Evolutionary conservation across 257 asterid genomes (phyloP).

Genomic region (Salvia rosmarinus): DNA sequence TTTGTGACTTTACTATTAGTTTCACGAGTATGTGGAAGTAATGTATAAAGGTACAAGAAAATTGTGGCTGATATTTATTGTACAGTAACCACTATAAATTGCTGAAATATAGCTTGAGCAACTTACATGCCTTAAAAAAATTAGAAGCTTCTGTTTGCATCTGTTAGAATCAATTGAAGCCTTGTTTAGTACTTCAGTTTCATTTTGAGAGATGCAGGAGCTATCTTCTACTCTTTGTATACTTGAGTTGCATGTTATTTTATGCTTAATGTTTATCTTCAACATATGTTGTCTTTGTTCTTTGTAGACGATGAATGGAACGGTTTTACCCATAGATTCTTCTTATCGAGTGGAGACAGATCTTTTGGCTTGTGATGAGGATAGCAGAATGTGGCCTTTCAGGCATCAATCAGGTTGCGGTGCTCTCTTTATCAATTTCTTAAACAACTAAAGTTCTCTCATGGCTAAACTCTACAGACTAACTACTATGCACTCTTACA

Average conservation of each 20-base stretch:
- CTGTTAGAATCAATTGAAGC: not conserved
- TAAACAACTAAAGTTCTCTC: not conserved
- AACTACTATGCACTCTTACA: slow-evolving; percentile 11
- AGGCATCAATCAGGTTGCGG: slow-evolving; percentile 46
- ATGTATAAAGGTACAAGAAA: not conserved
- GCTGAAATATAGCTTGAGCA: slow-evolving; percentile 12
- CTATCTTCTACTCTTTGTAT: slow-evolving; percentile 14
- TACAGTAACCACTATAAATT: not conserved
- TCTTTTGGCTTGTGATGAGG: slow-evolving; percentile 42
- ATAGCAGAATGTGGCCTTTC: slow-evolving; percentile 40
- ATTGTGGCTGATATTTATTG: not conserved
- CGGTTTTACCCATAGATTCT: slow-evolving; percentile 37
- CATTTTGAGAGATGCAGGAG: slow-evolving; percentile 16
- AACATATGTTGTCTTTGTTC: slow-evolving; percentile 20
- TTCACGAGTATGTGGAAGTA: slow-evolving; percentile 7
- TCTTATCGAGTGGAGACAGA: slow-evolving; percentile 39
- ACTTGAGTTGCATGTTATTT: not conserved
- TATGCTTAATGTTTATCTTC: not conserved
- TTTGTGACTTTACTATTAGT: slow-evolving; percentile 14
- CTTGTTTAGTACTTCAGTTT: not conserved
- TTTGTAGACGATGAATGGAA: slow-evolving; percentile 38
- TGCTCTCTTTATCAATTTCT: slow-evolving; percentile 20
- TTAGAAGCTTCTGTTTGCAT: slow-evolving; percentile 4
- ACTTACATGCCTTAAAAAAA: not conserved
- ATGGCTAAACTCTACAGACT: not conserved